Evolutionary conservation across 169 alveolate genomes (phyloP).

Genomic region (Theileria sp.): DNA sequence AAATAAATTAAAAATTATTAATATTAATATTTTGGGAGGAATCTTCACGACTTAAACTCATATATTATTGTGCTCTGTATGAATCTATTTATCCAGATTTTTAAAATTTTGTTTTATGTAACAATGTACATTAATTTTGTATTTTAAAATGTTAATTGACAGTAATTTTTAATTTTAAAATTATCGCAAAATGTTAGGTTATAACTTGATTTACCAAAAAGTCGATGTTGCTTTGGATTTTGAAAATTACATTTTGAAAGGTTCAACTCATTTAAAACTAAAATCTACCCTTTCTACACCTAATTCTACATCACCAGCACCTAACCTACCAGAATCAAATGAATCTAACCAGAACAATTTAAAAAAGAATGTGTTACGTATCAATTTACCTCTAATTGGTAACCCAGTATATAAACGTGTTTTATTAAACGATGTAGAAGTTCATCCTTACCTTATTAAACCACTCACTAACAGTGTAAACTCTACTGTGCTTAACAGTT

Average conservation of each 20-base stretch:
- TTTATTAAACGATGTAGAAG: constrained; percentile 41
- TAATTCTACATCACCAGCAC: not conserved
- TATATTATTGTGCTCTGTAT: not conserved
- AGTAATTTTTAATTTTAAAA: constrained; percentile 9
- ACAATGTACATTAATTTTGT: not conserved
- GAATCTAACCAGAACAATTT: not conserved
- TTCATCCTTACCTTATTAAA: constrained; percentile 21
- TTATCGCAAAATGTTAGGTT: constrained; percentile 59
- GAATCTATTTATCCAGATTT: not conserved
- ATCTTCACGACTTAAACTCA: not conserved
- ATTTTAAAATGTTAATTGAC: not conserved
- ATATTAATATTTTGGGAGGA: not conserved
- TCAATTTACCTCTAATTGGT: constrained; percentile 31
- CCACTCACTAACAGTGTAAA: constrained; percentile 22
- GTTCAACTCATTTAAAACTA: constrained; percentile 41
- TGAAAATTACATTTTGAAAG: constrained; percentile 29
- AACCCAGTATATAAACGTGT: constrained; percentile 42
- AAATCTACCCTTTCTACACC: not conserved
- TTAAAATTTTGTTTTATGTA: not conserved
- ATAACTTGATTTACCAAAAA: constrained; percentile 34
- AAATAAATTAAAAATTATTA: no score
- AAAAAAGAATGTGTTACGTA: constrained; percentile 20
- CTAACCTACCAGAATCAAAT: constrained; percentile 1
- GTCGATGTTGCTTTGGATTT: constrained; percentile 57
- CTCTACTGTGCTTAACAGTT: constrained; percentile 19